These are phyloP conservation scores for Massarina eburnea DNA, from an alignment of 2,329 filamentous ascomycete species.

Conservation along the genomic window DNA sequence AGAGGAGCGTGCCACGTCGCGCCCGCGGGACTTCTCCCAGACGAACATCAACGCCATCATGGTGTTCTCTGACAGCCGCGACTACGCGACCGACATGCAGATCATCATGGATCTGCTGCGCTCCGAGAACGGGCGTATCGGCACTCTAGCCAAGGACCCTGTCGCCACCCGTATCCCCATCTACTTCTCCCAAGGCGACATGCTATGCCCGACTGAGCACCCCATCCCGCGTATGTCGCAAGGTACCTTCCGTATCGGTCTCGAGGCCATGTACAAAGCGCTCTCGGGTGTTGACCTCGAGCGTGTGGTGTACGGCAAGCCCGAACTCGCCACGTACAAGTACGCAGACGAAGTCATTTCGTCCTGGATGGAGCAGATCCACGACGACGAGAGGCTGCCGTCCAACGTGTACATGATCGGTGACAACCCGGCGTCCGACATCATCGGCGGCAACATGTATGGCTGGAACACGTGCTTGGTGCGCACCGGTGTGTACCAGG, in stretches of 20 bases:
- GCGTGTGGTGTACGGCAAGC: slow-evolving; percentile 76
- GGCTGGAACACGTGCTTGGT: slow-evolving; percentile 81
- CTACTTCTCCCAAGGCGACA: slow-evolving; percentile 70
- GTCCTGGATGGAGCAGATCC: slow-evolving; percentile 74
- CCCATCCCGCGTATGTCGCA: slow-evolving; percentile 70
- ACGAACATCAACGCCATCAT: slow-evolving; percentile 73
- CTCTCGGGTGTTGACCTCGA: slow-evolving; percentile 70
- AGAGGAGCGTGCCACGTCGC: slow-evolving; percentile 66
- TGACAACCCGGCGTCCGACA: slow-evolving; percentile 74
- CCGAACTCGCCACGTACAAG: slow-evolving; percentile 74
- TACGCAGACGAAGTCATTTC: slow-evolving; percentile 74
- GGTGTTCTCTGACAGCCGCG: slow-evolving; percentile 72
- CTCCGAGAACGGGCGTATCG: slow-evolving; percentile 66
- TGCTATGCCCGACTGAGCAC: slow-evolving; percentile 62
- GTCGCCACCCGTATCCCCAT: slow-evolving; percentile 69
- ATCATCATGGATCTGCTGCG: slow-evolving; percentile 74
- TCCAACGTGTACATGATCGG: slow-evolving; percentile 76
- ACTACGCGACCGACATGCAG: slow-evolving; percentile 75
- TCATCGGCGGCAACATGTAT: slow-evolving; percentile 77
- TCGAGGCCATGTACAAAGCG: slow-evolving; percentile 73
- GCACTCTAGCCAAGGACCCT: slow-evolving; percentile 67
- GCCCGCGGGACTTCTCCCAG: slow-evolving; percentile 71
- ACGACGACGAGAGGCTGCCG: slow-evolving; percentile 69
- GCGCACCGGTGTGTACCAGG: slow-evolving; percentile 77
- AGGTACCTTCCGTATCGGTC: slow-evolving; percentile 72